Evolutionary conservation across 2,329 filamentous ascomycete genomes (phyloP).

Genomic region (Niveomyces coronatus): DNA sequence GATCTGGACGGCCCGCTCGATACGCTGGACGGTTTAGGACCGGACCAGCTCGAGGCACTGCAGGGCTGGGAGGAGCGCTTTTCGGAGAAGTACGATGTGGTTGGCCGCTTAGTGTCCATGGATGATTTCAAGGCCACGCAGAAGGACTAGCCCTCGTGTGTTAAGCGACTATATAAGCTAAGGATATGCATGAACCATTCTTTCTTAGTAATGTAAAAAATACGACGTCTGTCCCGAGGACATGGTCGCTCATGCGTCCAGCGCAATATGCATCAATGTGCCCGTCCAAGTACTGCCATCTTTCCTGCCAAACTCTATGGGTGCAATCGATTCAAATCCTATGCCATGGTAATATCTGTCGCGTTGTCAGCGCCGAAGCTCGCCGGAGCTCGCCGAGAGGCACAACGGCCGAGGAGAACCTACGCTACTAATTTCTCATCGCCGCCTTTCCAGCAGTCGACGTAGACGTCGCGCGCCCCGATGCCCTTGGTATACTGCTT

Average conservation of each 20-base stretch:
- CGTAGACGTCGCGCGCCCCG: conserved; percentile 14
- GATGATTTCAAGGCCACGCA: conserved; percentile 23
- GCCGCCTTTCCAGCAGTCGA: conserved; percentile 20
- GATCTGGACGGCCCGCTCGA: conserved; percentile 79
- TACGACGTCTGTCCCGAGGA: too few species aligned
- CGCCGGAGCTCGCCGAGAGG: too few species aligned
- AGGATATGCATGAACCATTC: background rate
- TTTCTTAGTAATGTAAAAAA: too few species aligned
- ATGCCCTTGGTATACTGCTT: conserved; percentile 4
- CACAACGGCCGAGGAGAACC: background rate
- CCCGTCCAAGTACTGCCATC: conserved; percentile 1
- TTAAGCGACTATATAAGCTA: background rate
- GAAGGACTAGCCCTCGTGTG: background rate
- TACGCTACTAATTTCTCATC: conserved; percentile 13
- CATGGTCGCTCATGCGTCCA: too few species aligned
- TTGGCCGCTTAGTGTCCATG: conserved; percentile 66
- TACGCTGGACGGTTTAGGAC: conserved; percentile 57
- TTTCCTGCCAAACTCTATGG: background rate
- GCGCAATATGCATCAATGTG: conserved; percentile 1
- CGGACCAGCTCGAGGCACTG: conserved; percentile 72
- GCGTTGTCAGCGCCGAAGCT: background rate
- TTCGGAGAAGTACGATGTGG: conserved; percentile 86
- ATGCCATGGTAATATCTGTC: conserved; percentile 8
- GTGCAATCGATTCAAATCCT: conserved; percentile 5
- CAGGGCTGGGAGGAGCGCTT: conserved; percentile 92